Evolutionary conservation across 768 basidiomycete species (phyloP), one percentile per base, ranked within the genome.

Genomic region (Thelephora ganbajun): DNA sequence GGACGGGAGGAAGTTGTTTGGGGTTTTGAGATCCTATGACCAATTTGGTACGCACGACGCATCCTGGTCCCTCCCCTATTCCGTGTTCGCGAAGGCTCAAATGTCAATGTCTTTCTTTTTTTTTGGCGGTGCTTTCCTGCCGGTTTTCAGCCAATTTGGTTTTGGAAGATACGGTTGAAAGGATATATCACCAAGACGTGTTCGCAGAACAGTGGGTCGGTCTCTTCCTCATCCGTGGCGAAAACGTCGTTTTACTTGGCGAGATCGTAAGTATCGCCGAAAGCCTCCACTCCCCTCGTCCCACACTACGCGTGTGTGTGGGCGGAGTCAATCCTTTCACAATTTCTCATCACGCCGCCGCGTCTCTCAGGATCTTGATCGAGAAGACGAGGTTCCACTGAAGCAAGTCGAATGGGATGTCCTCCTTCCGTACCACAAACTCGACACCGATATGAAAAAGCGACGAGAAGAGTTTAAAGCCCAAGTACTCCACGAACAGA

Each of bases 201-300:
- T 97, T 83, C 62, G 92, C 90, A 12, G 91, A 98, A 60, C 79
- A 74, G 55, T 84, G 80, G 69, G 76, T 80, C 51, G 94, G 93
- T 2, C 74, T 99, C 23, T 92, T 89, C 66, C 76, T 98, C 53
- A 92, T 99, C 55, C 79, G 96, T 47, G 96, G 96, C 44, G 96
- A 99, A 71, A 99, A 99, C 62, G 96, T 99, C 13, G 96, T 98
- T 33, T 67, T 97, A 51, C 69, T 98, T 18, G 96, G 96, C 34
- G 96, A 99, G 73, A 87, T 99, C 52, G 96, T 94, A 57, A 61
- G 89, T 76, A 14, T n/a, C 39, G 33, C 53, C 4, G 26, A 30
- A 30, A 30, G 26, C 26, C 26, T 9, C 26, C 26, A 4, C 26
- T 9, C 26, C 26, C 45, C 50, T 19, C 19, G n/a, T 43, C 30